Evolutionary conservation across 208 protist genomes (phyloP), one percentile per base, ranked within the genome.

Genomic region (Phytomonas sp.): DNA sequence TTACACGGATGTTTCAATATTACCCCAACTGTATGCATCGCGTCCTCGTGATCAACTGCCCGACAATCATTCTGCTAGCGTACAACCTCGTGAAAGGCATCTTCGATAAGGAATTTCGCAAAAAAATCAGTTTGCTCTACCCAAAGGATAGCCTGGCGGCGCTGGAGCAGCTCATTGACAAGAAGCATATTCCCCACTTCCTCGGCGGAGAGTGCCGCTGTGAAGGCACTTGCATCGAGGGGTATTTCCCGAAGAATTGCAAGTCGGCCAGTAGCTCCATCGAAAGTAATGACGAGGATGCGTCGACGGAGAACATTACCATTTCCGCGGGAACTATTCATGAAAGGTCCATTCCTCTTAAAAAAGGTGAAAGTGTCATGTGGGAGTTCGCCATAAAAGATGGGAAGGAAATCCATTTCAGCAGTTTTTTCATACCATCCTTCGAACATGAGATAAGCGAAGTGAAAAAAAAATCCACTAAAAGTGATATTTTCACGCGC

Each of bases 161-260:
- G 26, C 56, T 89, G 37, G 71, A 77, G 66, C 70, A 73, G 20
- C 60, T 85, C 26, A 84, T 92, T 28, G 82, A 79, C 0, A 72
- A 74, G 60, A 71, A 88, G 65, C 71, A 76, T 34, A 72, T 92
- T 30, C 86, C 86, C 0, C 67, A 56, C 5, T 88, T 88, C 60
- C 76, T 92, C 26, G 86, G 86, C 15, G 86, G 86, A 59, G 65
- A 73, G 2, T 92, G 86, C 73, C 63, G 77, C 32, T 92, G 86
- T 74, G 67, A 73, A 37, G 75, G 72, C 34, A 70, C 80, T 66
- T 91, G 85, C 70, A 71, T 87, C n/a, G 70, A 68, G 17, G 73
- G 63, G 63, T 83, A 67, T 72, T 78, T 87, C 64, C 77, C 85
- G 7, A 64, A 78, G 28, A 53, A 73, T 34, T 37, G 53, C 30